Evolutionary conservation across 495 filamentous ascomycete genomes (phyloP), one percentile per base, ranked within the genome.

Genomic region (Aspergillus sparsus): DNA sequence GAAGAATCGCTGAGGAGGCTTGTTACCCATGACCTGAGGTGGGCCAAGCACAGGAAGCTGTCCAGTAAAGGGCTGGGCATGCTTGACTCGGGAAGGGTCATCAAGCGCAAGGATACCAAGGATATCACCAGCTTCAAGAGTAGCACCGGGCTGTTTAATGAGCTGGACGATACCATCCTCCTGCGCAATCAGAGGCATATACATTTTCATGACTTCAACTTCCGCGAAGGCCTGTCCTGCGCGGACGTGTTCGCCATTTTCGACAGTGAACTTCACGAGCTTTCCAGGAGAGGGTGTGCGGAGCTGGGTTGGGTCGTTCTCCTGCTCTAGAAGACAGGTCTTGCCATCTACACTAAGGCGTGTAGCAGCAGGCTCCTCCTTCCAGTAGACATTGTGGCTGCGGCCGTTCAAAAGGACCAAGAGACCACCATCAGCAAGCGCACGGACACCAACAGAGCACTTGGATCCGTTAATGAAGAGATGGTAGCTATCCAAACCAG

Each of bases 191-290:
- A 99, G 83, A 66, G 94, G 94, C 94, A 99, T 99, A 80, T 96
- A 98, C 94, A 99, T 99, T 83, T 99, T 99, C 94, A 99, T 99
- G 73, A 99, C 95, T 74, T 99, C 94, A 54, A 99, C 94, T 70
- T 99, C 94, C 54, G 94, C 94, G 69, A 90, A 99, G 7, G 93
- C 81, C 74, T 99, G 92, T 54, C 93, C 93, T 62, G 93, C 92
- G 71, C 85, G 88, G 68, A 99, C 87, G 71, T 98, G 94, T 66
- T 95, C 89, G 53, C 95, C 95, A 66, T 95, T 98, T 73, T 98
- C 95, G 1, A 99, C 91, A 10, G 89, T 90, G 78, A 93, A 99
- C 80, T 97, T 97, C 76, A 98, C 95, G 42, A 99, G 88, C 81
- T 99, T 99, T 74, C 94, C 94, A 50, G 94, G 94, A 53, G 90